These are phyloP conservation scores for Quercus phellos DNA, from an alignment of 331 rosid genomes.

Conservation along the genomic window DNA sequence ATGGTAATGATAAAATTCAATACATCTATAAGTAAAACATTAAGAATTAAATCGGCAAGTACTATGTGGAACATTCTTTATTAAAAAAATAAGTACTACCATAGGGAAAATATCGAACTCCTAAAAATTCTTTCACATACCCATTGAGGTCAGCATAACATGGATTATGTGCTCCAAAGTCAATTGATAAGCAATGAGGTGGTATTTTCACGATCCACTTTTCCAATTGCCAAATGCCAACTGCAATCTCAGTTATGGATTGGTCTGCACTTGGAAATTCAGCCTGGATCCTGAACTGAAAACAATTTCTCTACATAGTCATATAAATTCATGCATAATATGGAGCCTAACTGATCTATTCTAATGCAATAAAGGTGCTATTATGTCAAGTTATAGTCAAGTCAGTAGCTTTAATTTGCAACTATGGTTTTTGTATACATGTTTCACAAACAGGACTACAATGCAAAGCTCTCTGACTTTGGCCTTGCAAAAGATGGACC, in stretches of 20 bases:
- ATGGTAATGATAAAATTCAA: not conserved
- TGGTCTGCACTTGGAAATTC: too few species aligned
- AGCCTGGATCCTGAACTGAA: too few species aligned
- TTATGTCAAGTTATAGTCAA: not conserved
- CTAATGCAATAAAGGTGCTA: not conserved
- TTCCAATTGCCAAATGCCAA: too few species aligned
- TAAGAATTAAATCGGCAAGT: not conserved
- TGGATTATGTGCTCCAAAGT: not conserved
- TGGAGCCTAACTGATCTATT: not conserved
- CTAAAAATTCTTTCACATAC: not conserved
- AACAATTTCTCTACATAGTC: not conserved
- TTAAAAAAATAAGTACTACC: too few species aligned
- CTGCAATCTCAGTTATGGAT: too few species aligned
- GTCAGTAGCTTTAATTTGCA: constrained; percentile 9
- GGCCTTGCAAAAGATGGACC: constrained; percentile 99
- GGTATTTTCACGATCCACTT: too few species aligned
- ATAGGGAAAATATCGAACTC: not conserved
- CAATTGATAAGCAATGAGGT: too few species aligned
- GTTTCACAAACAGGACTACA: constrained; percentile 66
- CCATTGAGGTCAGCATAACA: not conserved
- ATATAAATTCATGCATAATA: not conserved
- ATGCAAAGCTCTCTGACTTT: constrained; percentile 95
- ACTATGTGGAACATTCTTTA: too few species aligned
- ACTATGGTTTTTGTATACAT: constrained; percentile 7
- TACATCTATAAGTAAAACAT: not conserved